Evolutionary conservation across 1,284 basidiomycete genomes (phyloP).

Genomic region (Tylopilus sp.): DNA sequence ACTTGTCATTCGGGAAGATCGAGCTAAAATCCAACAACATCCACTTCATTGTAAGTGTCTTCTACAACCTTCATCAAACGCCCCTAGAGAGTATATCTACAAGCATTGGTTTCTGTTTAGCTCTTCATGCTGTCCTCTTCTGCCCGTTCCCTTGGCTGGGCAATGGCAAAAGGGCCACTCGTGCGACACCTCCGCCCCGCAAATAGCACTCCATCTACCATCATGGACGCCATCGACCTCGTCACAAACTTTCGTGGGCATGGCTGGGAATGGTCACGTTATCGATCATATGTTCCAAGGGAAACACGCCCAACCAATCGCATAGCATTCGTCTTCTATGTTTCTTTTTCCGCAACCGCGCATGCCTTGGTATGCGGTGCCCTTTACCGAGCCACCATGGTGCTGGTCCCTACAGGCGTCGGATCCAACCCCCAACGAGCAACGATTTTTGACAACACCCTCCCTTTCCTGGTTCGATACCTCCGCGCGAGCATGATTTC

Average conservation of each 20-base stretch:
- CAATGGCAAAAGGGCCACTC: slow-evolving; percentile 6
- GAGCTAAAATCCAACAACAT: slow-evolving; percentile 38
- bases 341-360: slow-evolving; percentile 31
- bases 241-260: slow-evolving; percentile 47
- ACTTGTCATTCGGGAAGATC: slow-evolving; percentile 37
- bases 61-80: neutral
- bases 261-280: slow-evolving; percentile 43
- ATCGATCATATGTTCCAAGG: slow-evolving; percentile 38
- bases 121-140: slow-evolving; percentile 6
- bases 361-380: slow-evolving; percentile 41
- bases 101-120: slow-evolving; percentile 3
- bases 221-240: slow-evolving; percentile 47
- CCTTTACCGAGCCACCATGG: slow-evolving; percentile 40
- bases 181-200: slow-evolving; percentile 11
- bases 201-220: neutral
- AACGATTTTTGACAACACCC: slow-evolving; percentile 42
- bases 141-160: slow-evolving; percentile 21
- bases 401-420: slow-evolving; percentile 32
- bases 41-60: slow-evolving; percentile 33
- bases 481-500: slow-evolving; percentile 36
- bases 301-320: too few species aligned
- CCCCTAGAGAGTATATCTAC: neutral
- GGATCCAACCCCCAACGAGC: slow-evolving; percentile 39
- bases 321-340: slow-evolving; percentile 40
- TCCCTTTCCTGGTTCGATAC: slow-evolving; percentile 41